Evolutionary conservation across 2,329 filamentous ascomycete genomes (phyloP).

Genomic region (Colletotrichum chlorophyti): DNA sequence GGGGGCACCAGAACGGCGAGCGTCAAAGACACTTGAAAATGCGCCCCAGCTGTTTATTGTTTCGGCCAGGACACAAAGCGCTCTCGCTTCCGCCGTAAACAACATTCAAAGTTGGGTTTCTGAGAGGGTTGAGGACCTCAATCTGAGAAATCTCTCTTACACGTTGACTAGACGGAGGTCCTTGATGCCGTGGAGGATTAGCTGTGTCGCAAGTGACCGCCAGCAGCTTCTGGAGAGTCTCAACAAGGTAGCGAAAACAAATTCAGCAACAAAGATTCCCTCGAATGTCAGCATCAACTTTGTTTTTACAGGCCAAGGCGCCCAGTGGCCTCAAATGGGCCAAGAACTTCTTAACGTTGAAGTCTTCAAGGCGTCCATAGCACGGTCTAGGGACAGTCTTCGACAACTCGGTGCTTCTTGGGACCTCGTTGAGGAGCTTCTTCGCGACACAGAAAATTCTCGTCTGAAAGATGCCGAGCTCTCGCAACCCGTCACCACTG

Average conservation of each 20-base stretch:
- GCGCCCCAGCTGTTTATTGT: too few species aligned
- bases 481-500: conserved; percentile 42
- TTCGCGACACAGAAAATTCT: conserved; percentile 1
- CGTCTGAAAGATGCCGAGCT: conserved; percentile 30
- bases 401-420: not conserved
- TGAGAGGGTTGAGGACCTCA: too few species aligned
- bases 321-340: conserved; percentile 32
- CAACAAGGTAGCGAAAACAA: not conserved
- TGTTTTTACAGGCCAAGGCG: conserved; percentile 35
- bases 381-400: conserved; percentile 16
- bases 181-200: too few species aligned
- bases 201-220: too few species aligned
- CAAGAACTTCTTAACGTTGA: not conserved
- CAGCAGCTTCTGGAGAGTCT: not conserved
- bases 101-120: too few species aligned
- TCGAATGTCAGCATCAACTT: not conserved
- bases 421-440: conserved; percentile 4
- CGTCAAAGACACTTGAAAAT: too few species aligned
- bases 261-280: not conserved
- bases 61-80: too few species aligned
- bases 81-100: too few species aligned
- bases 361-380: conserved; percentile 1
- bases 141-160: too few species aligned
- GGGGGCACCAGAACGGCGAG: not conserved
- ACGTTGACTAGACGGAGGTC: too few species aligned